phyloP scores from a whole-genome alignment of 371 early-diverging fungal genomes.

The Dinochytrium kinnereticum region DNA sequence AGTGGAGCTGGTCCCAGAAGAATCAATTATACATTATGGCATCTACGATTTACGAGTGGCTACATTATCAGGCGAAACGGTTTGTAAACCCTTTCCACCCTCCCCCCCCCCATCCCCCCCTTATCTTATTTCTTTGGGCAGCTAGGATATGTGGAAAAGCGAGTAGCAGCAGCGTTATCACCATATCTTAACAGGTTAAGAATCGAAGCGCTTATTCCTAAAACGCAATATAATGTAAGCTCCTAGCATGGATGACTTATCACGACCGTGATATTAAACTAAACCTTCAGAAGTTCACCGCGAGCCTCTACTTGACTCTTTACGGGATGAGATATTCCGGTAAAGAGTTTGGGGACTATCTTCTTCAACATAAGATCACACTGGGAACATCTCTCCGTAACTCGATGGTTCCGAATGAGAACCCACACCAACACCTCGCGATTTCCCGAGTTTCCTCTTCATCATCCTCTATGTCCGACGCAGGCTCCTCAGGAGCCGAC shows the following conservation, averaged over 20 bases:
- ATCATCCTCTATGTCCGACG: slow-evolving; percentile 37
- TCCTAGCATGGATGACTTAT: neutral
- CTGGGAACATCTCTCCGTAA: neutral
- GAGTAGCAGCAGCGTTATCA: slow-evolving; percentile 1
- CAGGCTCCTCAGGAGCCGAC: slow-evolving; percentile 37
- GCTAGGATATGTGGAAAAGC: slow-evolving; percentile 23
- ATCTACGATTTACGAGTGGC: slow-evolving; percentile 38
- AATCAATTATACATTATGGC: slow-evolving; percentile 31
- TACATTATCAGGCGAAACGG: slow-evolving; percentile 24
- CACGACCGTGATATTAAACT: neutral
- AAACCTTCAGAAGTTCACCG: neutral
- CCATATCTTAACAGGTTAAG: neutral
- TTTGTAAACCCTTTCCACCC: too few relatives aligned
- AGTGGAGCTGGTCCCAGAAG: slow-evolving; percentile 45
- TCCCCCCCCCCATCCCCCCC: too few relatives aligned
- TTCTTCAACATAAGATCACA: neutral
- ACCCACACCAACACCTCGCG: slow-evolving; percentile 16
- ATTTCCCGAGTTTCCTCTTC: slow-evolving; percentile 43
- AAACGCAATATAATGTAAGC: slow-evolving; percentile 6
- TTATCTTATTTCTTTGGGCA: slow-evolving; percentile 6
- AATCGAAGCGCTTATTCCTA: slow-evolving; percentile 16
- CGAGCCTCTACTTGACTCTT: neutral
- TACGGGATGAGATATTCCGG: slow-evolving; percentile 10
- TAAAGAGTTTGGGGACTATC: neutral
- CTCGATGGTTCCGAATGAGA: slow-evolving; percentile 17